A percentile compares a stretch with the other conserved stretches of the same genome.
These are phyloP conservation scores for Juglanconis oblonga DNA, from an alignment of 2,329 filamentous ascomycete genomes.

Conservation along the genomic window DNA sequence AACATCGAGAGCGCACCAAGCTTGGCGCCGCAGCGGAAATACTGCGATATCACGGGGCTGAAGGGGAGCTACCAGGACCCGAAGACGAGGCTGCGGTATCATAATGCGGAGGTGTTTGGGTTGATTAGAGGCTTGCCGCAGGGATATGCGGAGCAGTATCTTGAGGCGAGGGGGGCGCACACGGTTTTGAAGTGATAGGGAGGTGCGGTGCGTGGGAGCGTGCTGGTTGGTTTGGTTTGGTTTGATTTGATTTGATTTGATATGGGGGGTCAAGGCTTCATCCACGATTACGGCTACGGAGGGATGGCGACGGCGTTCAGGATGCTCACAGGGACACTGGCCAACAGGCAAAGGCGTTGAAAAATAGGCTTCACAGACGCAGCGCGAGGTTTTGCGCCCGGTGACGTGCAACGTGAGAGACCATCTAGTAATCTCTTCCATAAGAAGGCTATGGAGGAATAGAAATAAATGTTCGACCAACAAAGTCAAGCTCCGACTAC, in stretches of 20 bases:
- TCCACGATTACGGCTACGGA: neutral
- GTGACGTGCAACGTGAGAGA: neutral
- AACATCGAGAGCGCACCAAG: slow-evolving; percentile 92
- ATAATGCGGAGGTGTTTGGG: slow-evolving; percentile 87
- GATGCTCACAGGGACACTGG: neutral
- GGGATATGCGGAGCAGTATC: slow-evolving; percentile 79
- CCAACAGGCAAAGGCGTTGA: neutral
- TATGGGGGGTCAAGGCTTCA: neutral
- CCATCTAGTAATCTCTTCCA: neutral
- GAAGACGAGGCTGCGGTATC: slow-evolving; percentile 89
- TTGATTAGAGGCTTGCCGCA: slow-evolving; percentile 78
- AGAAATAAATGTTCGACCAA: slow-evolving; percentile 66
- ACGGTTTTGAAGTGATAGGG: slow-evolving; percentile 78
- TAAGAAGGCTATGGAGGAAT: slow-evolving; percentile 7
- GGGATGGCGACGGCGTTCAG: slow-evolving; percentile 10
- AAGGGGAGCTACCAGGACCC: slow-evolving; percentile 91
- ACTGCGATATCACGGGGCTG: slow-evolving; percentile 94
- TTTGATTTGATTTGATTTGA: neutral
- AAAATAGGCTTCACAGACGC: neutral
- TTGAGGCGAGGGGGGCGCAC: slow-evolving; percentile 88
- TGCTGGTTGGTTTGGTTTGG: neutral
- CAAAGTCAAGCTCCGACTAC: slow-evolving; percentile 97
- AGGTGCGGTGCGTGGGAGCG: neutral
- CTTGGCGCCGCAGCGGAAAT: slow-evolving; percentile 78
- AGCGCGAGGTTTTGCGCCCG: neutral